Conservation (phyloP, 495 filamentous ascomycete species). For the Astrothelium macrocarpum region DNA sequence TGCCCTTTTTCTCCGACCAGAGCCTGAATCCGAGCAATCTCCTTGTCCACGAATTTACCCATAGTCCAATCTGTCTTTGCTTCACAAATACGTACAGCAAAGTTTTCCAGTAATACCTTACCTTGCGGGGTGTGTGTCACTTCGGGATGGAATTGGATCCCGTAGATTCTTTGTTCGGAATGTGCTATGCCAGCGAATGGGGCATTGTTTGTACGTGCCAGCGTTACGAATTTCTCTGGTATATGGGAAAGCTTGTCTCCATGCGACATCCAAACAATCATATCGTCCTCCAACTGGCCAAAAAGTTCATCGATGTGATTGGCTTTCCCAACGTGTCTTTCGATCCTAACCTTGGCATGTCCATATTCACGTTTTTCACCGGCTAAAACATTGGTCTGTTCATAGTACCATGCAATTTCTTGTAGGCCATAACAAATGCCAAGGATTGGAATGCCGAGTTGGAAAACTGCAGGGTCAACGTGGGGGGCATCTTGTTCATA, state of each 20-base stretch:
- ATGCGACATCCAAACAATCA: conserved; percentile 80
- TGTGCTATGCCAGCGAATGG: conserved; percentile 77
- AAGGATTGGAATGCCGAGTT: conserved; percentile 65
- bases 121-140: conserved; percentile 63
- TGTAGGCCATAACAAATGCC: conserved; percentile 77
- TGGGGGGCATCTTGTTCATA: conserved; percentile 65
- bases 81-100: conserved; percentile 68
- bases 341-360: conserved; percentile 47
- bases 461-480: conserved; percentile 70
- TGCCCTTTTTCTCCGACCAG: conserved; percentile 71
- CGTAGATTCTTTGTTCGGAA: conserved; percentile 54
- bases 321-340: conserved; percentile 38
- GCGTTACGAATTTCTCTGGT: conserved; percentile 58
- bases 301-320: conserved; percentile 65
- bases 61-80: conserved; percentile 72
- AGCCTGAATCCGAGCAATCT: conserved; percentile 63
- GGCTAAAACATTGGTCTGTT: conserved; percentile 56
- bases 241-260: conserved; percentile 69
- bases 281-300: conserved; percentile 51
- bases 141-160: conserved; percentile 84
- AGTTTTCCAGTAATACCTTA: conserved; percentile 61
- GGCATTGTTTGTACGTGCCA: conserved; percentile 67
- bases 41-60: conserved; percentile 66
- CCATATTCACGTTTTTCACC: conserved; percentile 68
- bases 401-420: conserved; percentile 69